Evolutionary conservation across 331 rosid genomes (phyloP).

Genomic region (Erythrophleum ivorense): DNA sequence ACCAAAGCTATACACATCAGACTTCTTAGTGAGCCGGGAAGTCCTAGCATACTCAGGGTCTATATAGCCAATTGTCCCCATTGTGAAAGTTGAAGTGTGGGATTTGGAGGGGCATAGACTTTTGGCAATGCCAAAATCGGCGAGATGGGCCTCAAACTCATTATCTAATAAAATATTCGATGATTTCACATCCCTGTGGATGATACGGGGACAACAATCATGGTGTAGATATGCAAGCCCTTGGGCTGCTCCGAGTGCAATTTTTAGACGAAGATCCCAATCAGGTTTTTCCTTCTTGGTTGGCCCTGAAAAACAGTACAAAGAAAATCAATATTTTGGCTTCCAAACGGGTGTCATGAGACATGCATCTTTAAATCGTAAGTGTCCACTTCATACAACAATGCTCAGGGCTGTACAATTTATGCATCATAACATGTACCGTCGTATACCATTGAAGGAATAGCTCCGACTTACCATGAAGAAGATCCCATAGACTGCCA

Average conservation of each 20-base stretch:
- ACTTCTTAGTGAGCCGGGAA: slow-evolving; percentile 93
- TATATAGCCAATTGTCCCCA: slow-evolving; percentile 98
- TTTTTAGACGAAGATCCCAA: slow-evolving; percentile 82
- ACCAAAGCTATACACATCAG: slow-evolving; percentile 96
- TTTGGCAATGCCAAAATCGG: slow-evolving; percentile 98
- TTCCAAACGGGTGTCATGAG: too few species aligned
- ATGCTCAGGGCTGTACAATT: too few species aligned
- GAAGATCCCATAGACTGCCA: slow-evolving; percentile 98
- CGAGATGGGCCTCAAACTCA: slow-evolving; percentile 96
- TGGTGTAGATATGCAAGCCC: slow-evolving; percentile 97
- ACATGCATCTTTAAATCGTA: too few species aligned
- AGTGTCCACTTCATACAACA: too few species aligned
- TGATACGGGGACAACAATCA: slow-evolving; percentile 95
- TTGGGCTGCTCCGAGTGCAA: slow-evolving; percentile 95
- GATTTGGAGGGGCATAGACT: slow-evolving; percentile 78
- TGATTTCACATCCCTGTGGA: slow-evolving; percentile 95
- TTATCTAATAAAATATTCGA: slow-evolving; percentile 86
- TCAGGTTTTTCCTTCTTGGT: slow-evolving; percentile 76
- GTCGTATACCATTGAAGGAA: neutral
- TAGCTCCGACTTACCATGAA: slow-evolving; percentile 68
- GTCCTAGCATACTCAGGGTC: slow-evolving; percentile 99
- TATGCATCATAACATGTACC: too few species aligned
- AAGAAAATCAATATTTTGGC: neutral
- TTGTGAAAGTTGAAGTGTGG: slow-evolving; percentile 79
- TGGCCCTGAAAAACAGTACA: slow-evolving; percentile 49